phyloP scores from a whole-genome alignment of 106 monocot species.

The Narthecium ossifragum region DNA sequence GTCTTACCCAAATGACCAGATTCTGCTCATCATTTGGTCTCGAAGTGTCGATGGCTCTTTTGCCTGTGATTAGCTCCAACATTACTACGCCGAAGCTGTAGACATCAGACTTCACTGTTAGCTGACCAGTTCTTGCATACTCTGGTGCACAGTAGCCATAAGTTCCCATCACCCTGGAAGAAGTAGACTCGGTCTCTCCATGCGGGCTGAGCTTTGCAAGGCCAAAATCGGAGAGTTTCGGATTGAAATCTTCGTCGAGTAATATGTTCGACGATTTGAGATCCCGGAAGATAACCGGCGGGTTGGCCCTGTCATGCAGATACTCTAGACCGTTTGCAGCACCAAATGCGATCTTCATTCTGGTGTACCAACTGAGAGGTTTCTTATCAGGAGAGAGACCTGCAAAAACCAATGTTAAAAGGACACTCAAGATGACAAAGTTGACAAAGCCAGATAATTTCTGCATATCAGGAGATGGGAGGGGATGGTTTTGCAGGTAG shows the following conservation, averaged over 20 bases:
- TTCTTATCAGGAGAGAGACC: constrained; percentile 19
- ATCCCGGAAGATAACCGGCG: constrained; percentile 43
- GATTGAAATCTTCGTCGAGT: constrained; percentile 21
- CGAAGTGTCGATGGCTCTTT: constrained; percentile 33
- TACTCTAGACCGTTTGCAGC: constrained; percentile 40
- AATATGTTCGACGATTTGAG: constrained; percentile 43
- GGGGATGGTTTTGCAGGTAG: too few relatives aligned
- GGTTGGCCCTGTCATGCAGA: constrained; percentile 38
- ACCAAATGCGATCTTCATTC: constrained; percentile 41
- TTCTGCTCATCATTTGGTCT: constrained; percentile 31
- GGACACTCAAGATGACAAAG: neutral
- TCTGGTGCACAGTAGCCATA: constrained; percentile 62
- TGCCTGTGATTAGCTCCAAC: constrained; percentile 50
- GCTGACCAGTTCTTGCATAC: constrained; percentile 26
- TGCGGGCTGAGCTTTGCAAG: constrained; percentile 40
- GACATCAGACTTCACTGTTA: constrained; percentile 42
- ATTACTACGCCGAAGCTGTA: constrained; percentile 62
- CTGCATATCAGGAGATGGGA: too few relatives aligned
- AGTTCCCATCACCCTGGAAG: constrained; percentile 53
- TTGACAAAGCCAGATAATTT: neutral
- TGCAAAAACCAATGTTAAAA: neutral
- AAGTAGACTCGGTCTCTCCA: constrained; percentile 21
- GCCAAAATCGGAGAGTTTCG: constrained; percentile 64
- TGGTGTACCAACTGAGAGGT: constrained; percentile 33
- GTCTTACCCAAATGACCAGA: constrained; percentile 44